Evolutionary conservation across 2,329 filamentous ascomycete genomes (phyloP).

Genomic region (Colletotrichum noveboracense): DNA sequence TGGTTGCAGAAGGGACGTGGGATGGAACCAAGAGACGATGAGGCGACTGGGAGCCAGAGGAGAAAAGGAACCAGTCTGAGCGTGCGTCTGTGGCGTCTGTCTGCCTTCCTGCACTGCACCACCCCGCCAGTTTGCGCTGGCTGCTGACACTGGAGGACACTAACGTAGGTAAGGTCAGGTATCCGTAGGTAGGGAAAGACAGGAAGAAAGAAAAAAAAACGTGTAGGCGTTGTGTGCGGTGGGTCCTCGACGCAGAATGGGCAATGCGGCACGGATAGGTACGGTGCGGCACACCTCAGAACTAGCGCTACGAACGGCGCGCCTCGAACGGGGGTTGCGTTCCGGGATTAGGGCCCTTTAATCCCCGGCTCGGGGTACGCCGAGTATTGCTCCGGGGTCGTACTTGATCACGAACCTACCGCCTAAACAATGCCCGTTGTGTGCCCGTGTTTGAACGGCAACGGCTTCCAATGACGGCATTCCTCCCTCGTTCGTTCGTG

Average conservation of each 20-base stretch:
- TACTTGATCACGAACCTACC: background rate
- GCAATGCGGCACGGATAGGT: background rate
- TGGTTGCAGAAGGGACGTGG: conserved; percentile 1
- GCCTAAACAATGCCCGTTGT: background rate
- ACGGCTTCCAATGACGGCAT: background rate
- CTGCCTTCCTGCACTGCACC: background rate
- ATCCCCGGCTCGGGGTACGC: background rate
- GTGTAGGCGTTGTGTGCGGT: background rate
- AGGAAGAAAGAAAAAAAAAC: background rate
- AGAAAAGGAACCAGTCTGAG: background rate
- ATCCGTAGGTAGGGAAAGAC: background rate
- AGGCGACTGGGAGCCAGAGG: background rate
- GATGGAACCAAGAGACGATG: background rate
- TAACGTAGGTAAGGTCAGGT: background rate
- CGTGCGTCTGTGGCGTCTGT: background rate
- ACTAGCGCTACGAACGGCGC: background rate
- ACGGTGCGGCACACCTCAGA: background rate
- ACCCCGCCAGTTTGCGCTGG: background rate
- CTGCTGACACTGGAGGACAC: background rate
- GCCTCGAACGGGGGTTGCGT: background rate
- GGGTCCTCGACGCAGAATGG: background rate
- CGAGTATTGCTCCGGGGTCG: background rate
- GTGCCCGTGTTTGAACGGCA: background rate
- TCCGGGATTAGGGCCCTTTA: conserved; percentile 3
- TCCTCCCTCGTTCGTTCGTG: background rate